Evolutionary conservation across 2,329 filamentous ascomycete species (phyloP).

Genomic region (Nigrospora osmanthi): DNA sequence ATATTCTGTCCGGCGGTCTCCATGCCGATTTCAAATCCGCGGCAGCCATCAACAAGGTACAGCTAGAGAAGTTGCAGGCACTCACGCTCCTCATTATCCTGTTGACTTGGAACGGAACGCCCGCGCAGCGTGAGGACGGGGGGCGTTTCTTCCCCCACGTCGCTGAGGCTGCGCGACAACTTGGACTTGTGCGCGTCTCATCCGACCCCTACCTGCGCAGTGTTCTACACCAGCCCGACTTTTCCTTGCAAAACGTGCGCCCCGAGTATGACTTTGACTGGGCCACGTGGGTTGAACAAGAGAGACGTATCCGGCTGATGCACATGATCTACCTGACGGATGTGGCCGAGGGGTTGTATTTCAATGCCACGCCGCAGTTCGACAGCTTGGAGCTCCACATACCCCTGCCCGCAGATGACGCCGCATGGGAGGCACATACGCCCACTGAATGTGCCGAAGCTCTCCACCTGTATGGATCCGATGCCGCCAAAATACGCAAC

Average conservation of each 20-base stretch:
- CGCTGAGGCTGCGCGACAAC: constrained; percentile 47
- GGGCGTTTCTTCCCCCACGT: constrained; percentile 50
- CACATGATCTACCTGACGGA: constrained; percentile 59
- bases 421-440: constrained; percentile 61
- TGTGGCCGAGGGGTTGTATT: constrained; percentile 59
- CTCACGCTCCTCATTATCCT: constrained; percentile 54
- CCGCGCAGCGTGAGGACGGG: constrained; percentile 55
- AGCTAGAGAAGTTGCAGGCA: constrained; percentile 62
- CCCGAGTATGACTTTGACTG: constrained; percentile 50
- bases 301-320: constrained; percentile 58
- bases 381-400: constrained; percentile 57
- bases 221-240: constrained; percentile 49
- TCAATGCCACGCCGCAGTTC: constrained; percentile 58
- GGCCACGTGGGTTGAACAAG: constrained; percentile 62
- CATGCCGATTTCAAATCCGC: constrained; percentile 29
- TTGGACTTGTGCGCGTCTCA: constrained; percentile 47
- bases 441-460: constrained; percentile 54
- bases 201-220: constrained; percentile 43
- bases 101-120: constrained; percentile 63
- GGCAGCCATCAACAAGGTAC: constrained; percentile 26
- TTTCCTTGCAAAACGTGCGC: constrained; percentile 36
- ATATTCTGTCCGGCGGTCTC: constrained; percentile 30
- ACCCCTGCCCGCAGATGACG: constrained; percentile 66
- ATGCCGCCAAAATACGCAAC: constrained; percentile 48
- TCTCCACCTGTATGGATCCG: constrained; percentile 53